These are phyloP conservation scores for Mucor saturninus DNA, from an alignment of 371 early-diverging fungal genomes.

Conservation along the genomic window DNA sequence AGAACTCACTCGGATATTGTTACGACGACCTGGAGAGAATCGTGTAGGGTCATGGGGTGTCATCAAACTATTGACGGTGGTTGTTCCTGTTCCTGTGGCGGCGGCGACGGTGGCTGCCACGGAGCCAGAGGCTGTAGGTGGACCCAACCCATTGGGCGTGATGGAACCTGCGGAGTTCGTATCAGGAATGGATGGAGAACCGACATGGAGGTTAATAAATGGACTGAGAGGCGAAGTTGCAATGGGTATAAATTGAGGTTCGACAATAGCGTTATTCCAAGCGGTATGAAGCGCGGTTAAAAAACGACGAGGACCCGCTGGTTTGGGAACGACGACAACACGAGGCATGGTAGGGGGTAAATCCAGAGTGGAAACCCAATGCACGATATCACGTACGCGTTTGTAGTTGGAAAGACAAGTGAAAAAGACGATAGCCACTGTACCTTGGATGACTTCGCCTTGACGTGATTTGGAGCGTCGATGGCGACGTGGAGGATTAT, in stretches of 20 bases:
- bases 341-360: conserved; percentile 47
- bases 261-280: conserved; percentile 58
- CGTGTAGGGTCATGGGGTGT: conserved; percentile 22
- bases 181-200: background rate
- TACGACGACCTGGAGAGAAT: conserved; percentile 16
- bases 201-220: conserved; percentile 1
- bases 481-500: conserved; percentile 30
- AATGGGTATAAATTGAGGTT: conserved; percentile 66
- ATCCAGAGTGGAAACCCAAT: conserved; percentile 29
- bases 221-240: conserved; percentile 63
- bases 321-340: conserved; percentile 70
- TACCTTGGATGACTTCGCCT: conserved; percentile 26
- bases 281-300: conserved; percentile 70
- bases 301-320: conserved; percentile 71
- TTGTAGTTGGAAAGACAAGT: conserved; percentile 63
- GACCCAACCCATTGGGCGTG: background rate
- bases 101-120: no score
- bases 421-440: conserved; percentile 64
- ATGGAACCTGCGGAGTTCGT: background rate
- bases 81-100: background rate
- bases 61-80: background rate
- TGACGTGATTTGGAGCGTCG: conserved; percentile 35
- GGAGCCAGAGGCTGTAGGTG: no score
- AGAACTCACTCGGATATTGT: conserved; percentile 6
- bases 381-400: conserved; percentile 61